A percentile compares a stretch with the other conserved stretches of the same genome.
Evolutionary conservation across 2,329 filamentous ascomycete species (phyloP).

Genomic region (Leptographium procerum): DNA sequence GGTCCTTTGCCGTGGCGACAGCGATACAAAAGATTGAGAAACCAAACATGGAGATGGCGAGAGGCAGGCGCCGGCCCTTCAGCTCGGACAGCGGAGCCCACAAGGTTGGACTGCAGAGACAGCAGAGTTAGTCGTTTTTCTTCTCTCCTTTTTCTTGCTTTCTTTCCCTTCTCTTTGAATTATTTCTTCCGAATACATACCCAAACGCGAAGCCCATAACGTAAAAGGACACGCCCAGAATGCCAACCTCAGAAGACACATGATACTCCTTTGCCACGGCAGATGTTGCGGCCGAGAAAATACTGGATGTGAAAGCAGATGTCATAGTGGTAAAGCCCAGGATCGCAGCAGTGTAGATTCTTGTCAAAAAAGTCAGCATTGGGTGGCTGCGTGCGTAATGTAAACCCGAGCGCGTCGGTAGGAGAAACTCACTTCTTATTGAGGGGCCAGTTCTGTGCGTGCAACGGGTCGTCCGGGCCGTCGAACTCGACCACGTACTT

Average conservation of each 20-base stretch:
- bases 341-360: conserved; percentile 52
- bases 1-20: conserved; percentile 52
- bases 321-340: conserved; percentile 64
- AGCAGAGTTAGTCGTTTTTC: too few species aligned
- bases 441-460: conserved; percentile 78
- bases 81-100: conserved; percentile 66
- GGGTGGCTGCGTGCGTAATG: too few species aligned
- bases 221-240: conserved; percentile 57
- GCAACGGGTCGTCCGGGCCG: conserved; percentile 69
- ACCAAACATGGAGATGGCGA: conserved; percentile 52
- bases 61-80: conserved; percentile 51
- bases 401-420: too few species aligned
- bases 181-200: conserved; percentile 5
- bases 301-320: conserved; percentile 60
- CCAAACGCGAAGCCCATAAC: conserved; percentile 64
- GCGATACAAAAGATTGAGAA: conserved; percentile 60
- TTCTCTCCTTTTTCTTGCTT: too few species aligned
- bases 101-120: conserved; percentile 39
- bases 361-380: conserved; percentile 16
- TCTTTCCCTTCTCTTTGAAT: too few species aligned
- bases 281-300: conserved; percentile 58
- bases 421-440: conserved; percentile 57
- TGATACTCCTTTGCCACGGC: conserved; percentile 45
- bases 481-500: conserved; percentile 76
- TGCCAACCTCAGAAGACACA: conserved; percentile 50